Conservation (phyloP, 2,329 filamentous ascomycete genomes). For the Septoria petroselini region DNA sequence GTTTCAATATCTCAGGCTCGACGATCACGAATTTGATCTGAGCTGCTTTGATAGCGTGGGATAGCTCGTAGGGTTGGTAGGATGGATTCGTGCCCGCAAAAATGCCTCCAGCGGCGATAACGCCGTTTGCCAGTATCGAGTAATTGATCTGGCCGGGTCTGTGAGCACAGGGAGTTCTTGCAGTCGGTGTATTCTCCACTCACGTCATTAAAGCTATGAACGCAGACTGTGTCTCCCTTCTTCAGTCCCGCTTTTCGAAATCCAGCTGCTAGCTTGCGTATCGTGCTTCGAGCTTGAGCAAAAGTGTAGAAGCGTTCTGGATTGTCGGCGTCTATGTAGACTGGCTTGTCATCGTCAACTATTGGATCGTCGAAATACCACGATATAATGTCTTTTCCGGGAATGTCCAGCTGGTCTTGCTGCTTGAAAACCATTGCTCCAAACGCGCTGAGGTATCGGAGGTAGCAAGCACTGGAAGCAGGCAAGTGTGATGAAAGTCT, state of each 20-base stretch:
- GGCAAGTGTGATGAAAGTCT: neutral
- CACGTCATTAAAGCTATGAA: slow-evolving; percentile 50
- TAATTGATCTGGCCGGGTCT: slow-evolving; percentile 21
- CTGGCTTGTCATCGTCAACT: slow-evolving; percentile 49
- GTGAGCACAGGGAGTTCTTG: neutral
- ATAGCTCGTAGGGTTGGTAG: slow-evolving; percentile 37
- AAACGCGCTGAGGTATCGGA: neutral
- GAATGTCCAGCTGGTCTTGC: slow-evolving; percentile 34
- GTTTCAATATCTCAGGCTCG: slow-evolving; percentile 34
- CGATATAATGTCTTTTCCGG: slow-evolving; percentile 51
- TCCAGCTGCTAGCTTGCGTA: slow-evolving; percentile 52
- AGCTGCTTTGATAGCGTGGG: slow-evolving; percentile 34
- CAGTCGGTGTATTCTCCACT: neutral
- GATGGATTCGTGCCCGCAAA: slow-evolving; percentile 39
- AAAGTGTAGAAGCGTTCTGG: slow-evolving; percentile 42
- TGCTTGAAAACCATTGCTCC: slow-evolving; percentile 23
- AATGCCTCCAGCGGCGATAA: slow-evolving; percentile 35
- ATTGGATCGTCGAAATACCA: slow-evolving; percentile 51
- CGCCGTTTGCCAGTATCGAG: slow-evolving; percentile 29
- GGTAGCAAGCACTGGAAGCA: neutral
- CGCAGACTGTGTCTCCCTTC: slow-evolving; percentile 52
- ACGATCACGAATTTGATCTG: slow-evolving; percentile 34
- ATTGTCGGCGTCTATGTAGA: slow-evolving; percentile 49
- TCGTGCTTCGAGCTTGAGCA: slow-evolving; percentile 43
- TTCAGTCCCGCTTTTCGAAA: slow-evolving; percentile 48